Evolutionary conservation across 352 stramenopile genomes (phyloP), one percentile per base, ranked within the genome.

Genomic region (Globisporangium splendens): DNA sequence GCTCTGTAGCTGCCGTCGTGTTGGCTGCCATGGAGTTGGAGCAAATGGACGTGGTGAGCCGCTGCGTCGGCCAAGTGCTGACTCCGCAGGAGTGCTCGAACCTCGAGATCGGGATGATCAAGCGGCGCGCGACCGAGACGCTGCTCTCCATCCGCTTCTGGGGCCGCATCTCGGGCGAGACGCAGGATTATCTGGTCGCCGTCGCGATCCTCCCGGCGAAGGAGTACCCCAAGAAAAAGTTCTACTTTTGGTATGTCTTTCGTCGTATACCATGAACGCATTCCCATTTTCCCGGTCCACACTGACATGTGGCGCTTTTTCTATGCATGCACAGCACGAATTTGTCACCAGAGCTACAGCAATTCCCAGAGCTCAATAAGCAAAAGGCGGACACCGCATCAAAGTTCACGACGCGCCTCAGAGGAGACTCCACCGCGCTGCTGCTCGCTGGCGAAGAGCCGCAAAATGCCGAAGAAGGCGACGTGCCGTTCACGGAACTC

Each of bases 221-320:
- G 20, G 77, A 86, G 54, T 89, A 86, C 39, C 81, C 79, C 14
- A 86, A 75, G 61, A 93, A 91, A 59, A 93, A 93, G 44, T 93
- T 90, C 38, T 93, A 91, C 79, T 93, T 91, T 39, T 93, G 79
- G 81, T 89, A 66, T 31, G 46, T 50, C 17, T 8, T 12, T 28
- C 1, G n/a, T n/a, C n/a, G 11, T 50, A 18, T 46, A n/a, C 20
- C 6, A 8, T 10, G 21, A 17, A 15, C 31, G 10, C 12, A 8
- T 48, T 33, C 17, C 14, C 0, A 21, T 8, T 46, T 21, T 15
- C 22, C 50, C 50, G 14, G 20, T 61, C 15, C 24, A 15, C 15
- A 3, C 31, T 51, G 22, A 54, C 35, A 8, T 49, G 39, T 43
- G 31, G 13, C 14, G 21, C 3, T 38, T 44, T 1, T 56, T 17